Percentiles rank a stretch among this genome's conserved stretches.
These are phyloP conservation scores for Chlorella sp. DNA, from an alignment of 139 green algal genomes.

Conservation along the genomic window DNA sequence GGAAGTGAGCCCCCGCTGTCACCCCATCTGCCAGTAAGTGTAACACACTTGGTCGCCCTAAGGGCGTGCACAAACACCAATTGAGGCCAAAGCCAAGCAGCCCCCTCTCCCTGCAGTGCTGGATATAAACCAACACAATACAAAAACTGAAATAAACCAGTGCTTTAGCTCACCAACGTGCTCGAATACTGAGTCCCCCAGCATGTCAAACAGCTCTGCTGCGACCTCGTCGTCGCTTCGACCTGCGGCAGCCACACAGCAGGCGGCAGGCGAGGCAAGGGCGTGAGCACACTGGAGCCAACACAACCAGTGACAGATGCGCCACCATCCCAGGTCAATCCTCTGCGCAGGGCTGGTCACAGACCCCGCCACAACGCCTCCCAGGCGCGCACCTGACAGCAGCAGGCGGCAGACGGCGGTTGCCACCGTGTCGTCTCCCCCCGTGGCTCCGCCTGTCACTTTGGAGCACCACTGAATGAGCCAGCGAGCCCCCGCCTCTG, in stretches of 20 bases:
- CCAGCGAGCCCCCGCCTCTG: conserved; percentile 28
- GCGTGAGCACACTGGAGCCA: background rate
- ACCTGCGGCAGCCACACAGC: background rate
- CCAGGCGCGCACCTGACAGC: conserved; percentile 9
- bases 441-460: conserved; percentile 4
- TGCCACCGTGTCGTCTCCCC: conserved; percentile 33
- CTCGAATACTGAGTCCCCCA: conserved; percentile 83
- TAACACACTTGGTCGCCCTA: too few species aligned
- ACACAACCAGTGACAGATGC: background rate
- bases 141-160: too few species aligned
- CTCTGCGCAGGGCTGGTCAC: background rate
- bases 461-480: conserved; percentile 23
- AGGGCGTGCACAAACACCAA: too few species aligned
- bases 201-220: conserved; percentile 83
- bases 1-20: too few species aligned
- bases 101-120: too few species aligned
- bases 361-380: background rate
- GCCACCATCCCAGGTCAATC: too few species aligned
- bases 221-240: conserved; percentile 61
- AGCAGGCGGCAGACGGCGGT: conserved; percentile 38
- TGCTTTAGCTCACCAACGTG: conserved; percentile 40
- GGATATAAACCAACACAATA: too few species aligned
- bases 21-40: too few species aligned
- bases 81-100: too few species aligned
- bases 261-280: background rate